Percentiles rank a stretch among this genome's conserved stretches.
Conservation (phyloP, 2,329 filamentous ascomycete genomes). For the Penicillium fuscoglaucum region DNA sequence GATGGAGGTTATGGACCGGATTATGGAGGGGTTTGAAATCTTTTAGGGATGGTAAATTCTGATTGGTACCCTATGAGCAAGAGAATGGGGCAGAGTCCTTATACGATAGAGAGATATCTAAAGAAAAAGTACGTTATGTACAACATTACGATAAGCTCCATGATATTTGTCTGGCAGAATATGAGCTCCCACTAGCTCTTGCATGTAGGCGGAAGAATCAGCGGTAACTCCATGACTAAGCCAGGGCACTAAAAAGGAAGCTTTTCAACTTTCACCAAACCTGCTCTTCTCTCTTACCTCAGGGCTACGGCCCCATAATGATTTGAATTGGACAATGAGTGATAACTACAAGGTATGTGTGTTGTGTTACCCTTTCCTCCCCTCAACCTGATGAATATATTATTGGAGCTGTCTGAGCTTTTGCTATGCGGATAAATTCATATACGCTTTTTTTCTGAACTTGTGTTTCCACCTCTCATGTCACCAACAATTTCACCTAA, state of each 20-base stretch:
- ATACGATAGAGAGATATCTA: neutral
- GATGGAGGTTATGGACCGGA: no score
- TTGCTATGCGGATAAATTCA: constrained; percentile 61
- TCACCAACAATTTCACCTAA: neutral
- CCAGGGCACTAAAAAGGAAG: constrained; percentile 20
- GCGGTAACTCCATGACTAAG: constrained; percentile 14
- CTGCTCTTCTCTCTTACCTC: constrained; percentile 18
- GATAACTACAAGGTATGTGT: constrained; percentile 33
- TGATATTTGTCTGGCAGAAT: constrained; percentile 9
- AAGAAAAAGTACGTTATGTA: neutral
- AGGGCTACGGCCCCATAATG: constrained; percentile 36
- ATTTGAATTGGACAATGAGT: constrained; percentile 31
- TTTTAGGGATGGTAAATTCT: neutral
- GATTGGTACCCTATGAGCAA: neutral
- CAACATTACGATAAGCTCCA: neutral
- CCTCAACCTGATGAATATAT: constrained; percentile 56
- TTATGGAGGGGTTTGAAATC: neutral
- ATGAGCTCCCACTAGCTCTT: no score
- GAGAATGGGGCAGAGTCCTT: neutral
- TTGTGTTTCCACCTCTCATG: constrained; percentile 6
- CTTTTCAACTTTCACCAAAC: constrained; percentile 3
- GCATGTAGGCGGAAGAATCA: neutral
- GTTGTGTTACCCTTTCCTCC: neutral
- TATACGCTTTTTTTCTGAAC: constrained; percentile 51
- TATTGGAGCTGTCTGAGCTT: constrained; percentile 79